Base-by-base conservation (phyloP, 768 basidiomycete species). In the Kockovaella imperatae region DNA sequence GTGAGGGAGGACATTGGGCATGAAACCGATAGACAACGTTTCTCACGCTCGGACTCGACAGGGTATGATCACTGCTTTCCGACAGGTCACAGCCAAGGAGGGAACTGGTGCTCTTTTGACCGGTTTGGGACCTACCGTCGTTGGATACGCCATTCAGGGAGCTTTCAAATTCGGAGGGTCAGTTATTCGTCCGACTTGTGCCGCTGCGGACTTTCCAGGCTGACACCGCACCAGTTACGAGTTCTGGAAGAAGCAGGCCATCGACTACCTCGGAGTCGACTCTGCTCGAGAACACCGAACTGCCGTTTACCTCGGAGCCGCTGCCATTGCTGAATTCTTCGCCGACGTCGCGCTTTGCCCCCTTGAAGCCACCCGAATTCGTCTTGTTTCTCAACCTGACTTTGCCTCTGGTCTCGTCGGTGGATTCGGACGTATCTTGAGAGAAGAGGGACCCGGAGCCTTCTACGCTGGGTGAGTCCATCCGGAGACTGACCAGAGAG, bases 341-440 rank as follows among this genome's bases (percentile, higher is more conserved):
- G 90, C 90, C 64, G 90, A 95, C 63, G 80, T 95, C 67, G 91
- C 90, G 44, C 84, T 96, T 45, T 95, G 91, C 77, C 89, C 90
- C 32, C 75, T 91, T 29, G 90, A 93, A 74, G 74, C 74, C 39
- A 73, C 72, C 61, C 70, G 74, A 54, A 74, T 74, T 59, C 64
- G 74, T 49, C 62, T 74, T 45, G 74, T 74, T 49, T 73, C 72
- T 45, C 72, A 74, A 52, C 74, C 74, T 34, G 52, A 67, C 21
- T 74, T 74, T 61, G 74, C 74, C 52, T 63, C 53, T 54, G 74
- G 74, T 56, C 62, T 74, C 46, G 60, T 53, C 31, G 57, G 61
- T 52, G 74, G 72, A 53, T 74, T 74, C 64, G 64, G 59, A 42
- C 52, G 72, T 32, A 74, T 74, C 60, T 52, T 64, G 17, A 50